phyloP scores from a whole-genome alignment of 257 asterid species.

The Fraxinus pennsylvanica region DNA sequence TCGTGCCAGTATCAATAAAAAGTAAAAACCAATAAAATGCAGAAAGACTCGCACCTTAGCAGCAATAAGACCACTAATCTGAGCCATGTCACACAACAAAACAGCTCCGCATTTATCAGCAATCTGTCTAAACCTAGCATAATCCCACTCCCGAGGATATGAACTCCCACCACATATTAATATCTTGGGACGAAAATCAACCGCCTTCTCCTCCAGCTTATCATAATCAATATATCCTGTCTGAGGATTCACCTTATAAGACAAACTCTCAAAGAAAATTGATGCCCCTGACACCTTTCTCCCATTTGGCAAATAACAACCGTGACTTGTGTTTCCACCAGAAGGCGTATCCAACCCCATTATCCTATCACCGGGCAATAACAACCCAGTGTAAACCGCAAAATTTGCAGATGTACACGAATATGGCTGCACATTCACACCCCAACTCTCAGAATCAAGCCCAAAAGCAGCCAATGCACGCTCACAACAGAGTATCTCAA shows the following conservation, averaged over 20 bases:
- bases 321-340: conserved; percentile 97
- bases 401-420: conserved; percentile 96
- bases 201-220: conserved; percentile 93
- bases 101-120: conserved; percentile 98
- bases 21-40: background rate
- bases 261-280: conserved; percentile 83
- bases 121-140: conserved; percentile 81
- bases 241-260: conserved; percentile 89
- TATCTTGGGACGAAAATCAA: conserved; percentile 96
- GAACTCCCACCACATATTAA: conserved; percentile 97
- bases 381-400: conserved; percentile 86
- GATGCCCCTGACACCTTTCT: conserved; percentile 96
- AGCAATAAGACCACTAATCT: conserved; percentile 96
- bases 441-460: conserved; percentile 85
- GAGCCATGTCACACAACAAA: conserved; percentile 98
- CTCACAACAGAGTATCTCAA: conserved; percentile 75
- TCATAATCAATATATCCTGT: conserved; percentile 90
- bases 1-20: background rate
- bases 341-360: conserved; percentile 99
- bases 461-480: conserved; percentile 89
- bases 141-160: conserved; percentile 93
- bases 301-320: conserved; percentile 92
- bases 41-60: conserved; percentile 63
- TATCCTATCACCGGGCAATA: conserved; percentile 92
- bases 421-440: conserved; percentile 97